Percentiles rank a stretch among this genome's conserved stretches.
phyloP scores from a whole-genome alignment of 208 protist genomes.

The Leptomonas pyrrhocoris region DNA sequence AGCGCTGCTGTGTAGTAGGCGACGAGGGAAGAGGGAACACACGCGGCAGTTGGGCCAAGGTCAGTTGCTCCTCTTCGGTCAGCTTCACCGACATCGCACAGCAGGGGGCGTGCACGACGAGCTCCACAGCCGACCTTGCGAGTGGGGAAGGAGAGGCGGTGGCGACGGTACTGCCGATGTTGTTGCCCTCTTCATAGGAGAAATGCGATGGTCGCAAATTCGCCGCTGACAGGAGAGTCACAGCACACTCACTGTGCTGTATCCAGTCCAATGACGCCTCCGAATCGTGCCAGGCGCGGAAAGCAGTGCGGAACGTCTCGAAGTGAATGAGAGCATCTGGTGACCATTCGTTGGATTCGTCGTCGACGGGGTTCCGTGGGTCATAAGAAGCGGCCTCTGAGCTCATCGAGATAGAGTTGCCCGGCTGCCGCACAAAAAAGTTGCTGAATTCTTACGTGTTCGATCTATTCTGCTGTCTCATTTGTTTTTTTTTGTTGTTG shows the following conservation, averaged over 20 bases:
- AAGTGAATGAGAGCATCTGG: slow-evolving; percentile 13
- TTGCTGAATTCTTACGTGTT: neutral
- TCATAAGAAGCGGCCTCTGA: neutral
- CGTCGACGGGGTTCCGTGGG: neutral
- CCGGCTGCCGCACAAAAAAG: neutral
- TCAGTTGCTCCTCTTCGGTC: slow-evolving; percentile 22
- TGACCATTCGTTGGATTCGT: neutral
- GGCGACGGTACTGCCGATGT: neutral
- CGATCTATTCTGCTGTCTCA: neutral
- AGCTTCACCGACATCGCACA: slow-evolving; percentile 25
- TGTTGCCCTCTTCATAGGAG: neutral
- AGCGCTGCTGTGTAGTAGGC: neutral
- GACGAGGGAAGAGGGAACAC: slow-evolving; percentile 19
- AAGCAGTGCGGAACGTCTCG: slow-evolving; percentile 15
- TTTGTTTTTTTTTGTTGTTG: too few species aligned
- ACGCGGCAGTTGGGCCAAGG: slow-evolving; percentile 17
- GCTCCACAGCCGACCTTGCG: neutral
- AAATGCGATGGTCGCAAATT: slow-evolving; percentile 40
- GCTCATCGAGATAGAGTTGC: neutral
- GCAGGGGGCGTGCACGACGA: slow-evolving; percentile 35
- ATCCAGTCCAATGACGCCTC: slow-evolving; percentile 34
- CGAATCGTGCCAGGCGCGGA: slow-evolving; percentile 26
- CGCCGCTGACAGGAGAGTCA: slow-evolving; percentile 43
- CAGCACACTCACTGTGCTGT: slow-evolving; percentile 30
- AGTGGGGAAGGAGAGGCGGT: neutral